Base-by-base conservation (phyloP, 2,329 filamentous ascomycete genomes). In the Xylariaceae sp. region DNA sequence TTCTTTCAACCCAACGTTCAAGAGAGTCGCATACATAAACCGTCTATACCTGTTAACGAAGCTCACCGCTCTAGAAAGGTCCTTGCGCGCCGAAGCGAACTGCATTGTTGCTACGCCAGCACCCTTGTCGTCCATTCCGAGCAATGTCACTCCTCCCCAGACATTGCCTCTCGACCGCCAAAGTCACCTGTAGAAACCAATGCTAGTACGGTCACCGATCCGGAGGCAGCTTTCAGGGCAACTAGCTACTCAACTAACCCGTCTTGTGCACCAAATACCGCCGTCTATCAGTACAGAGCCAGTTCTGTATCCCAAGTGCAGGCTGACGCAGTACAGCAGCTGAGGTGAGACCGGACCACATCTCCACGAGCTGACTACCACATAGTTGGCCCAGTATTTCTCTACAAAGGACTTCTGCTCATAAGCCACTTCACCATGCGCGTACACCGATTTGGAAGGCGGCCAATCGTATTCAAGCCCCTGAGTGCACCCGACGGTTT, bases 311-410 rank as follows among this genome's bases (percentile, higher is more conserved):
- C 42, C 44, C 40, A 44, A 40, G 37, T 43, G 38, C 43, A 34
- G 41, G 29, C 38, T 34, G 36, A 33, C 42, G 48, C 51, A 34
- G 35, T 41, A 54, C 45, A 44, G 19, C 47, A 50, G 45, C 42
- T 46, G 48, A 35, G 22, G 52, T 53, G 41, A 29, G 42, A 50
- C 52, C 42, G 39, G 39, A 26, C 22, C 22, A 26, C 22, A 26
- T 26, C 22, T 26, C 28, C 36, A 37, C 19, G 34, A 35, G 15
- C 12, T 15, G 31, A 32, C 29, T 42, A 28, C 36, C 32, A 42
- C 22, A 11, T 26, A 26, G 11, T 26, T 26, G 22, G 6, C 33
- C 28, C 40, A 22, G 39, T 18, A 29, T 29, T 28, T 19, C 24
- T 39, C 18, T 37, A 7, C 26, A 33, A 12, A n/a, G 33, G 22